These are phyloP conservation scores for Ceratocystis huliohia DNA, from an alignment of 2,329 filamentous ascomycete species.

Conservation along the genomic window DNA sequence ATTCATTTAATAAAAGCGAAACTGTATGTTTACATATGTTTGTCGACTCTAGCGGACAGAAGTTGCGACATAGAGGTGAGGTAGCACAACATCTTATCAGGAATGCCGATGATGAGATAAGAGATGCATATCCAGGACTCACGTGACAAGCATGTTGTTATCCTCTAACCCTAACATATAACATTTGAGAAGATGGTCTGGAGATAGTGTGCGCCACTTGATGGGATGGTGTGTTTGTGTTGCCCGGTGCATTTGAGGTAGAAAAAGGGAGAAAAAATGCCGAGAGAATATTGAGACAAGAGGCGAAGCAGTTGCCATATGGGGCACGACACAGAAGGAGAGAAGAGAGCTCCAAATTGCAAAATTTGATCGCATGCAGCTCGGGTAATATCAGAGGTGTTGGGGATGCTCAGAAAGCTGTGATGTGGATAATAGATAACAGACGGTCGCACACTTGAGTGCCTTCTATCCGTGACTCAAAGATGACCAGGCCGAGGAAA, in stretches of 20 bases:
- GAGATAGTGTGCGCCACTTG: not conserved
- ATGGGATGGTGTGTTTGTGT: no score
- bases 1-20: not conserved
- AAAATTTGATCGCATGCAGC: not conserved
- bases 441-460: not conserved
- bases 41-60: not conserved
- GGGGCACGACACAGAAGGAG: not conserved
- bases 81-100: conserved; percentile 12
- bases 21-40: not conserved
- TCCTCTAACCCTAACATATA: no score
- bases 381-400: not conserved
- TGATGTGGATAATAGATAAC: not conserved
- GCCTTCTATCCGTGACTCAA: not conserved
- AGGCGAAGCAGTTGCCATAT: not conserved
- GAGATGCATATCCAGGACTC: not conserved
- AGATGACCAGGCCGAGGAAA: not conserved
- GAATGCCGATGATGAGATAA: not conserved
- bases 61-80: conserved; percentile 10
- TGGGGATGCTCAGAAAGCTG: not conserved
- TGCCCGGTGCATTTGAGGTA: not conserved
- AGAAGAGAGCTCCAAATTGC: not conserved
- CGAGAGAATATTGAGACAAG: not conserved
- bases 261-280: not conserved
- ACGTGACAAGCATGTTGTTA: no score
- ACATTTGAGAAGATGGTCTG: not conserved